These are phyloP conservation scores for Beta corolliflora DNA, from an alignment of 179 eudicot genomes.

Conservation along the genomic window DNA sequence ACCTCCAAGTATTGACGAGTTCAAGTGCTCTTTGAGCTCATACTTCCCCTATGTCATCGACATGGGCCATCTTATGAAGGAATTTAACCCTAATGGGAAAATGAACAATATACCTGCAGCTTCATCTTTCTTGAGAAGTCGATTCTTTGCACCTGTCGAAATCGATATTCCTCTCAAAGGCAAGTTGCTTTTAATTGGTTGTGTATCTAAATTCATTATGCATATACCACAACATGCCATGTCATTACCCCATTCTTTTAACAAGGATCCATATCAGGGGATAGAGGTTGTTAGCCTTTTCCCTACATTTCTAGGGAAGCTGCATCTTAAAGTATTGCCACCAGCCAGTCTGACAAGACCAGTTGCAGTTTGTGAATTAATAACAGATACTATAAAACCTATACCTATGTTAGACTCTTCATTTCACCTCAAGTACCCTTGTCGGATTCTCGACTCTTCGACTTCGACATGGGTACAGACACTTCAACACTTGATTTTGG, in stretches of 20 bases:
- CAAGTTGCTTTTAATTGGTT: constrained; percentile 31
- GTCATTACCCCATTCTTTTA: neutral
- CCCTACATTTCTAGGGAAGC: too few relatives aligned
- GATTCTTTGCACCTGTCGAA: constrained; percentile 61
- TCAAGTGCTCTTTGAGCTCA: constrained; percentile 52
- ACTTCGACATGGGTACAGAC: too few relatives aligned
- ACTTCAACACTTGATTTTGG: too few relatives aligned
- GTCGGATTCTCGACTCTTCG: too few relatives aligned
- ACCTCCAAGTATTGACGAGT: constrained; percentile 69
- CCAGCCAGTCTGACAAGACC: neutral
- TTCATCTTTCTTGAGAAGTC: constrained; percentile 59
- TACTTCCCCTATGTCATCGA: constrained; percentile 68
- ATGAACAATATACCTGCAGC: constrained; percentile 62
- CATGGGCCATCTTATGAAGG: constrained; percentile 73
- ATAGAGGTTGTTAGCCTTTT: too few relatives aligned
- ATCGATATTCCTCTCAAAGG: constrained; percentile 71
- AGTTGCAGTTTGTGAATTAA: too few relatives aligned
- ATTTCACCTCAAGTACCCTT: too few relatives aligned
- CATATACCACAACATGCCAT: neutral
- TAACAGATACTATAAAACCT: too few relatives aligned
- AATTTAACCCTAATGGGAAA: constrained; percentile 56
- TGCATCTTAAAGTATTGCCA: neutral
- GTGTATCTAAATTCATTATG: neutral
- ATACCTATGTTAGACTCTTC: too few relatives aligned
- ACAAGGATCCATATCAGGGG: constrained; percentile 1